Percentiles rank a stretch among this genome's conserved stretches.
Conservation (phyloP, 1,284 basidiomycete genomes). For the Malassezia dermatis region DNA sequence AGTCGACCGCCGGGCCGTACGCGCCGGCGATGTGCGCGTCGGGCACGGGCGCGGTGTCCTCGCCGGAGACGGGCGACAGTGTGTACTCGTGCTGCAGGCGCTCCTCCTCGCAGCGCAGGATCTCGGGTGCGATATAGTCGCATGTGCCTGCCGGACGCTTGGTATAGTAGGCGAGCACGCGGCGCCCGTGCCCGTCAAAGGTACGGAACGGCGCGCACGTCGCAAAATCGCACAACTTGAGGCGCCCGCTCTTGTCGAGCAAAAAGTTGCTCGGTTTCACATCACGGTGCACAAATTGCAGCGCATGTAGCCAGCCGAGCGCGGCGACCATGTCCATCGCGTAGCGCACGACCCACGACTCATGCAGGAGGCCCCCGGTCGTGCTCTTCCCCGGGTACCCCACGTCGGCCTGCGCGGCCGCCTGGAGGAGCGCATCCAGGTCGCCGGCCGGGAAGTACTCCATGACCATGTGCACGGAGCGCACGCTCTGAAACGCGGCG, state of each 20-base stretch:
- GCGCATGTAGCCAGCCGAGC: slow-evolving; percentile 38
- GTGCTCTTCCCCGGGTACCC: slow-evolving; percentile 29
- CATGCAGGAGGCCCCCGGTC: slow-evolving; percentile 29
- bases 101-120: slow-evolving; percentile 36
- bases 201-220: slow-evolving; percentile 41
- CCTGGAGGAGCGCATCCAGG: slow-evolving; percentile 38
- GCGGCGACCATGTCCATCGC: slow-evolving; percentile 43
- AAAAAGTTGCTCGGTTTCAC: slow-evolving; percentile 46
- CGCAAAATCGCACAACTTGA: slow-evolving; percentile 46
- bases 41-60: neutral
- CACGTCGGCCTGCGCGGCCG: slow-evolving; percentile 25
- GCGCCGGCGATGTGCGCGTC: slow-evolving; percentile 23
- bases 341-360: slow-evolving; percentile 34
- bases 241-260: slow-evolving; percentile 34
- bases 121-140: slow-evolving; percentile 46
- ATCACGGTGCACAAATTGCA: slow-evolving; percentile 41
- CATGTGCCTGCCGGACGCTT: slow-evolving; percentile 40
- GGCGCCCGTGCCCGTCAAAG: slow-evolving; percentile 18
- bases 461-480: slow-evolving; percentile 43
- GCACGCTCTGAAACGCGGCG: slow-evolving; percentile 38
- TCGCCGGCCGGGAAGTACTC: slow-evolving; percentile 45
- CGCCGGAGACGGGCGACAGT: neutral
- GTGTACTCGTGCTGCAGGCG: slow-evolving; percentile 19
- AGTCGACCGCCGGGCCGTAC: slow-evolving; percentile 45
- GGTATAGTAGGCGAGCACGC: slow-evolving; percentile 37